phyloP scores from a whole-genome alignment of 192 early-diverging fungal species.

The Funneliformis mosseae region DNA sequence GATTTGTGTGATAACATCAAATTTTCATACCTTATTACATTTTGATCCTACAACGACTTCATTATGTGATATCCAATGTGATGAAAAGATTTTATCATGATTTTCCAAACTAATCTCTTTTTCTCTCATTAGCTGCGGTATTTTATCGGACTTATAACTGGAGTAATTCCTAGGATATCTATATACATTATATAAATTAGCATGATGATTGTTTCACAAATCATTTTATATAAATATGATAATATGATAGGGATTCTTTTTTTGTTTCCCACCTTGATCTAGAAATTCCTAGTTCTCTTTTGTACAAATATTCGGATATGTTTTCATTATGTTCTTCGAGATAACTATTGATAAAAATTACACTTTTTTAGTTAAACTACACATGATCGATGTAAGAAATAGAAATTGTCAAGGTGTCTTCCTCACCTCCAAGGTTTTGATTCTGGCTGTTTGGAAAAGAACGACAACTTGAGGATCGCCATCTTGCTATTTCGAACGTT shows the following conservation, averaged over 20 bases:
- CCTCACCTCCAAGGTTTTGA: conserved; percentile 12
- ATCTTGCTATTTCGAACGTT: conserved; percentile 21
- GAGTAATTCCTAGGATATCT: not conserved
- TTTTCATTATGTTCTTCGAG: not conserved
- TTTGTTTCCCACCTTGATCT: not conserved
- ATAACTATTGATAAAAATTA: not conserved
- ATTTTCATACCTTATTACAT: conserved; percentile 53
- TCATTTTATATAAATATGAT: not conserved
- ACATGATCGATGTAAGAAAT: not conserved
- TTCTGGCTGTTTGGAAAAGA: conserved; percentile 25
- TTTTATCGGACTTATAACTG: conserved; percentile 26
- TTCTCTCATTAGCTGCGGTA: conserved; percentile 38
- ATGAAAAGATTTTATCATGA: conserved; percentile 63
- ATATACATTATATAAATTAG: not conserved
- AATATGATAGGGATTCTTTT: too few species aligned
- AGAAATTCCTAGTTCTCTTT: not conserved
- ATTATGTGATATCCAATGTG: conserved; percentile 51
- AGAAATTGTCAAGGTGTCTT: too few species aligned
- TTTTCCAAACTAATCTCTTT: conserved; percentile 35
- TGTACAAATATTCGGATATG: conserved; percentile 2
- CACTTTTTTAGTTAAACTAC: not conserved
- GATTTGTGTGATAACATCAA: too few species aligned
- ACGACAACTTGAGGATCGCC: conserved; percentile 10
- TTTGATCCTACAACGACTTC: conserved; percentile 66
- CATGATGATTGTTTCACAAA: not conserved